Percentiles rank a stretch among this genome's conserved stretches.
Evolutionary conservation across 2,329 filamentous ascomycete species (phyloP).

Genomic region (Lasiodiplodia citricola): DNA sequence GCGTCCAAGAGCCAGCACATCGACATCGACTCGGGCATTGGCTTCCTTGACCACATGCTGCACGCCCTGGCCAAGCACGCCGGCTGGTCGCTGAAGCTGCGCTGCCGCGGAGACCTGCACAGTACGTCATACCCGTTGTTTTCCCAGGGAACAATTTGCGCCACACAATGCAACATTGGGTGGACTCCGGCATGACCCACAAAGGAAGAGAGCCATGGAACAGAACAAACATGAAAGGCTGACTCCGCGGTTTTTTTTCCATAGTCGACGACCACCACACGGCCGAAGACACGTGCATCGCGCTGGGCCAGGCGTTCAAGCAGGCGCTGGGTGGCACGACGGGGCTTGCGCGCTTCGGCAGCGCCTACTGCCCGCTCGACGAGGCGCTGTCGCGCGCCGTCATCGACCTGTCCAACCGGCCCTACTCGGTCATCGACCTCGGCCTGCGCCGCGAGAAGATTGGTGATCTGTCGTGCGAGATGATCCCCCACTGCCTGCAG

Average conservation of each 20-base stretch:
- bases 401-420: slow-evolving; percentile 91
- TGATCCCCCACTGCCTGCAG: slow-evolving; percentile 95
- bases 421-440: slow-evolving; percentile 81
- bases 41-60: slow-evolving; percentile 98
- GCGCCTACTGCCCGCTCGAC: slow-evolving; percentile 90
- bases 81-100: slow-evolving; percentile 86
- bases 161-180: too few species aligned
- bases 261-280: slow-evolving; percentile 98
- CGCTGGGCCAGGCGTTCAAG: slow-evolving; percentile 85
- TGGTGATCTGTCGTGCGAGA: slow-evolving; percentile 90
- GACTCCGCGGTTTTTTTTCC: too few species aligned
- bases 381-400: slow-evolving; percentile 93
- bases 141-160: too few species aligned
- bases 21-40: slow-evolving; percentile 84
- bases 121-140: slow-evolving; percentile 61
- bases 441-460: slow-evolving; percentile 91
- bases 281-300: slow-evolving; percentile 92
- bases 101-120: slow-evolving; percentile 87
- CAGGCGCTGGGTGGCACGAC: slow-evolving; percentile 75
- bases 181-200: too few species aligned
- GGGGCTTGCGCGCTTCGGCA: slow-evolving; percentile 88
- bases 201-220: too few species aligned
- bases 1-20: slow-evolving; percentile 84
- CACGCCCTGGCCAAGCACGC: slow-evolving; percentile 95
- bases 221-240: too few species aligned